Percentiles rank a stretch among this genome's conserved stretches.
Evolutionary conservation across 73 alveolate genomes (phyloP).

Genomic region (Symbiodinium natans): DNA sequence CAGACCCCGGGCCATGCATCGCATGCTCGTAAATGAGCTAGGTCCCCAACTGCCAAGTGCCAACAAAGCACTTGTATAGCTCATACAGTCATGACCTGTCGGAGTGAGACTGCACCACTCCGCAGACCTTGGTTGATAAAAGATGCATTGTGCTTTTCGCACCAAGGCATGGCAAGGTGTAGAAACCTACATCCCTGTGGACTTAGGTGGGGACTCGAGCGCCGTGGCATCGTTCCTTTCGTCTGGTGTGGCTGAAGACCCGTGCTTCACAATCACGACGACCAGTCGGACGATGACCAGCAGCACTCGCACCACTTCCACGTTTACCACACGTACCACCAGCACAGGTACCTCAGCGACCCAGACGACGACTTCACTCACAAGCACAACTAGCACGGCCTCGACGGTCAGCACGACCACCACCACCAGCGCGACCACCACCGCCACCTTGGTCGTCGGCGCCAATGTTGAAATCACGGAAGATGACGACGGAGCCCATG

Average conservation of each 20-base stretch:
- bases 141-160: neutral
- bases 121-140: neutral
- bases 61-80: neutral
- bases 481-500: neutral
- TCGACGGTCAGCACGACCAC: neutral
- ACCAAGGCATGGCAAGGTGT: neutral
- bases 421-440: neutral
- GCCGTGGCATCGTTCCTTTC: neutral
- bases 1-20: neutral
- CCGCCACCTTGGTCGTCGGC: neutral
- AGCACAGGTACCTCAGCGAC: neutral
- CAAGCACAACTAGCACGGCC: neutral
- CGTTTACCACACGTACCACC: neutral
- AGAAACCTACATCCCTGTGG: neutral
- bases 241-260: neutral
- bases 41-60: neutral
- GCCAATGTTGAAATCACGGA: neutral
- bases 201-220: neutral
- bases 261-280: neutral
- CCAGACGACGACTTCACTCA: neutral
- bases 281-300: neutral
- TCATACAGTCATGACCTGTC: neutral
- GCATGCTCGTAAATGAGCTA: neutral
- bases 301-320: neutral
- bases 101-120: neutral